Percentiles rank a stretch among this genome's conserved stretches.
These are phyloP conservation scores for Atalantia buxifolia DNA, from an alignment of 345 rosid genomes.

Conservation along the genomic window DNA sequence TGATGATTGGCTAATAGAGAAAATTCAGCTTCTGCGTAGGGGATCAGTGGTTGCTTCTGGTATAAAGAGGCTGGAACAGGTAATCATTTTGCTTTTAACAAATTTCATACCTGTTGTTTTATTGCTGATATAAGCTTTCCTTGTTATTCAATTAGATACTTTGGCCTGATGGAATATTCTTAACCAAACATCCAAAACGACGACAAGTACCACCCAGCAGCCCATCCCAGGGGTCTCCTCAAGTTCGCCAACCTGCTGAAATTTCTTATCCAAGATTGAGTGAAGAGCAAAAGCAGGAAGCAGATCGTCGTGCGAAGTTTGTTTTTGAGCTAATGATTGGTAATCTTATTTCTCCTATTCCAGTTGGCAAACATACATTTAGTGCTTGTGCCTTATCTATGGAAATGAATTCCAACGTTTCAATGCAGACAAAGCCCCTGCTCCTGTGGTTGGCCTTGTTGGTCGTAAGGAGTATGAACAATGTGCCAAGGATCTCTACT, in stretches of 20 bases:
- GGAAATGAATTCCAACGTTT: background rate
- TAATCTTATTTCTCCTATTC: slow-evolving; percentile 24
- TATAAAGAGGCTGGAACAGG: slow-evolving; percentile 87
- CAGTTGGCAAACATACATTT: background rate
- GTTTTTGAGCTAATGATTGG: slow-evolving; percentile 92
- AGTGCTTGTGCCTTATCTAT: background rate
- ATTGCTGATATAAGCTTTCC: slow-evolving; percentile 5
- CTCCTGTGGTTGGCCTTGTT: slow-evolving; percentile 71
- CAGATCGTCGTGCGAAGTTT: slow-evolving; percentile 79
- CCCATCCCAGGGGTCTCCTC: slow-evolving; percentile 32
- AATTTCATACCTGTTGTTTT: background rate
- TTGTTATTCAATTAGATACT: slow-evolving; percentile 55
- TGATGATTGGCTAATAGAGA: slow-evolving; percentile 97
- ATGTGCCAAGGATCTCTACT: slow-evolving; percentile 85
- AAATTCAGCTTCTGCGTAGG: slow-evolving; percentile 77
- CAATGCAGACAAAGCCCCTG: slow-evolving; percentile 81
- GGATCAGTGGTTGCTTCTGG: slow-evolving; percentile 92
- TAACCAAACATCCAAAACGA: slow-evolving; percentile 91
- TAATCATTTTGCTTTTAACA: slow-evolving; percentile 23
- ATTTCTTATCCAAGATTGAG: slow-evolving; percentile 41
- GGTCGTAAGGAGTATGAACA: slow-evolving; percentile 95
- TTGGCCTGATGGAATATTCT: slow-evolving; percentile 98
- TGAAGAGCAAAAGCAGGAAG: slow-evolving; percentile 70
- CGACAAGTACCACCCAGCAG: slow-evolving; percentile 35
- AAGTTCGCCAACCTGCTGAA: slow-evolving; percentile 27